Evolutionary conservation across 148 eudicot genomes (phyloP).

Genomic region (Nepenthes mirabilis): DNA sequence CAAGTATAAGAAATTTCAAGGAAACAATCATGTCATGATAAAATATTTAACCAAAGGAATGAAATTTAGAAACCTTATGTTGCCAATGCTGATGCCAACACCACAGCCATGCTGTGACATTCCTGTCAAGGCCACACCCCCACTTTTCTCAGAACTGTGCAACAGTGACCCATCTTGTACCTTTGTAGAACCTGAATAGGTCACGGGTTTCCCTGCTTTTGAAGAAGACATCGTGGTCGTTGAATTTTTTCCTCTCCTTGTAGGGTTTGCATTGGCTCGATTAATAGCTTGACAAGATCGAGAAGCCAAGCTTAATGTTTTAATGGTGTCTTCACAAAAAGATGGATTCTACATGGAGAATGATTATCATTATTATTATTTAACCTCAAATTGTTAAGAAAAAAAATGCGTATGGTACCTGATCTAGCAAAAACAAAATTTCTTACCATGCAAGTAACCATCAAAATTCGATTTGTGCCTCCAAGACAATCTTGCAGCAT

Average conservation of each 20-base stretch:
- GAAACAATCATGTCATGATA: too few species aligned
- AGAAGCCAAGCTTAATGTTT: slow-evolving; percentile 55
- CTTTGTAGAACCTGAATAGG: slow-evolving; percentile 29
- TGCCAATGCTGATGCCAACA: not conserved
- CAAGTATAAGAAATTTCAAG: not conserved
- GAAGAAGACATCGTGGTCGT: slow-evolving; percentile 29
- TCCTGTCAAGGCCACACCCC: not conserved
- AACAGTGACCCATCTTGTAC: slow-evolving; percentile 26
- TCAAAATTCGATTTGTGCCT: slow-evolving; percentile 35
- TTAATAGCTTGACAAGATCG: slow-evolving; percentile 47
- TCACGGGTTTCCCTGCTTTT: slow-evolving; percentile 22
- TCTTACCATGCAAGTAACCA: slow-evolving; percentile 71
- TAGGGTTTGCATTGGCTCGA: slow-evolving; percentile 24
- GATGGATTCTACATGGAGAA: slow-evolving; percentile 41
- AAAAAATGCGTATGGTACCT: not conserved
- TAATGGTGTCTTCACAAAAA: slow-evolving; percentile 58
- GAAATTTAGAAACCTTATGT: slow-evolving; percentile 19
- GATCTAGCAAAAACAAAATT: not conserved
- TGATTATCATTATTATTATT: not conserved
- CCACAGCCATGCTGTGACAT: too few species aligned
- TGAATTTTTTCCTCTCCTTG: slow-evolving; percentile 28
- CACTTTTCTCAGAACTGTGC: slow-evolving; percentile 18
- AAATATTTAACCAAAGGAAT: too few species aligned
- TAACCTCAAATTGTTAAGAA: not conserved
- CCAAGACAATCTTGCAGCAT: slow-evolving; percentile 82